These are phyloP conservation scores for Adansonia digitata DNA, from an alignment of 345 rosid species.

Conservation along the genomic window DNA sequence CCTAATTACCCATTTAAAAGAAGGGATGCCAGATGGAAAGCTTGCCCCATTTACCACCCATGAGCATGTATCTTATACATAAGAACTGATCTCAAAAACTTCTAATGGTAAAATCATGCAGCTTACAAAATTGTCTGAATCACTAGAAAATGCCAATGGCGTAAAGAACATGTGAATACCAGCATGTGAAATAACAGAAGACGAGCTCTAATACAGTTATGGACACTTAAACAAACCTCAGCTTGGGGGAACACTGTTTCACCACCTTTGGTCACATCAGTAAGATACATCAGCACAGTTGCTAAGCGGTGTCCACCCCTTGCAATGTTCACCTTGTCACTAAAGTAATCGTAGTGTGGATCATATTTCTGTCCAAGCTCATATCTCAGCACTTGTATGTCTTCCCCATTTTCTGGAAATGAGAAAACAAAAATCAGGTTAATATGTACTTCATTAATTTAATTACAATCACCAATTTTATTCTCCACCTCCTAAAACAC, in stretches of 20 bases:
- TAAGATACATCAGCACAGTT: constrained; percentile 91
- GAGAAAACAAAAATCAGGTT: constrained; percentile 9
- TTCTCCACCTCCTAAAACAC: neutral
- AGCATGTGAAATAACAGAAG: neutral
- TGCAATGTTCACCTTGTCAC: constrained; percentile 79
- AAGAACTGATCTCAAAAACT: neutral
- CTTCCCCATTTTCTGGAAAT: constrained; percentile 84
- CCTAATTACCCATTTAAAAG: neutral
- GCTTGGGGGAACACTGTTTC: constrained; percentile 93
- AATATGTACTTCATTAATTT: neutral
- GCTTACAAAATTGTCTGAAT: neutral
- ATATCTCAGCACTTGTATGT: constrained; percentile 80
- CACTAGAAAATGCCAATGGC: neutral
- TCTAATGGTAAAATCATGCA: neutral
- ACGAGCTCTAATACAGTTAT: neutral
- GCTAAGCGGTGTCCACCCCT: constrained; percentile 94
- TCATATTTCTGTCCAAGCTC: constrained; percentile 95
- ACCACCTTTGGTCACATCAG: constrained; percentile 86
- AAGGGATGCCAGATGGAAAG: too few relatives aligned
- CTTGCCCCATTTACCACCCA: neutral
- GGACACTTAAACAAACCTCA: constrained; percentile 47
- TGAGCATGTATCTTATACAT: neutral
- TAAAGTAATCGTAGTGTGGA: constrained; percentile 82
- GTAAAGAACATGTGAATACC: neutral
- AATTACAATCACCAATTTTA: neutral